Evolutionary conservation across 768 basidiomycete species (phyloP).

Genomic region (Daedaleopsis sinensis): DNA sequence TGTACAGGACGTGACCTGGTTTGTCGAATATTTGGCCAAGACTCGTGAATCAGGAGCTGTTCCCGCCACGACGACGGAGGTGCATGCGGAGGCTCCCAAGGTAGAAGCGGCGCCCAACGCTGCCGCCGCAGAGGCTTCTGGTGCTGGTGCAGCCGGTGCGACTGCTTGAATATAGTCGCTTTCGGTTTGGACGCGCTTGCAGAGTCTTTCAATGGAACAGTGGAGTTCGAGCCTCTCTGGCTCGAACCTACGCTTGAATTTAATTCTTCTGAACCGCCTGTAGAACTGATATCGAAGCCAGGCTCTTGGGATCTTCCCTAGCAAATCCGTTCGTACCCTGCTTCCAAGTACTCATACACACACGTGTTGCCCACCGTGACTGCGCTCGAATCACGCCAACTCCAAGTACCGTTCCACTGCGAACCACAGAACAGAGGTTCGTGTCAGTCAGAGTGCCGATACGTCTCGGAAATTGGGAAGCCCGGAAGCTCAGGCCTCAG

Average conservation of each 20-base stretch:
- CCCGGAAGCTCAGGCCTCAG: too few relatives aligned
- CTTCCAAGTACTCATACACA: background rate
- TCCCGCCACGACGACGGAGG: background rate
- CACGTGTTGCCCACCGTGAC: background rate
- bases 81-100: background rate
- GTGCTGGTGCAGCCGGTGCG: background rate
- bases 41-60: conserved; percentile 23
- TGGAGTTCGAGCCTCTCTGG: too few relatives aligned
- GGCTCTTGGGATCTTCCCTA: too few relatives aligned
- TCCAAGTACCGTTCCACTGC: conserved; percentile 87
- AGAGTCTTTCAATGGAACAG: too few relatives aligned
- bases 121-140: background rate
- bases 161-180: background rate
- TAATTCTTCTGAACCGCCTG: too few relatives aligned
- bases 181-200: too few relatives aligned
- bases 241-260: too few relatives aligned
- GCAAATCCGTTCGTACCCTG: background rate
- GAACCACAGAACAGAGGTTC: background rate
- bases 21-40: conserved; percentile 64
- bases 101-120: background rate
- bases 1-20: conserved; percentile 70
- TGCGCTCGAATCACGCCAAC: conserved; percentile 50
- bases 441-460: background rate
- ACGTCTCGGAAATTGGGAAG: background rate
- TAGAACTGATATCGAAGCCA: too few relatives aligned